Conservation (phyloP, 179 eudicot species). For the Beta lomatogona region DNA sequence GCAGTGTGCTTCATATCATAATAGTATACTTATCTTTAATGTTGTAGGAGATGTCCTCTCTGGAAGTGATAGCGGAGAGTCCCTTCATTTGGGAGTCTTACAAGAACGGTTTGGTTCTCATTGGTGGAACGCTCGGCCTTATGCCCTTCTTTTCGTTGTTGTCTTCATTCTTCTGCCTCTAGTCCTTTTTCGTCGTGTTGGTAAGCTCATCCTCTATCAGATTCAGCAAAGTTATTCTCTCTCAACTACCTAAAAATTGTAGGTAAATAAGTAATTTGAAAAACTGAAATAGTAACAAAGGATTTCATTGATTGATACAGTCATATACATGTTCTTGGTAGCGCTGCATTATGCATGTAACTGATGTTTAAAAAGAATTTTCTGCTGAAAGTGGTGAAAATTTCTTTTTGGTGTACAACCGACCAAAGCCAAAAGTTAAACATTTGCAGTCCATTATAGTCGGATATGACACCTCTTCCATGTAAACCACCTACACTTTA, state of each 20-base stretch:
- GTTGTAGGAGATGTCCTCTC: conserved; percentile 40
- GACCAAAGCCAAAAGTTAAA: not conserved
- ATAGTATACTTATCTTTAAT: not conserved
- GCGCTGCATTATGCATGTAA: too few species aligned
- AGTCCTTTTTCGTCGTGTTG: conserved; percentile 43
- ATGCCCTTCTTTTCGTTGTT: conserved; percentile 38
- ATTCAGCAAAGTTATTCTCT: too few species aligned
- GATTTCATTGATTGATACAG: too few species aligned
- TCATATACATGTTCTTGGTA: too few species aligned
- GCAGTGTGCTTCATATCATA: not conserved
- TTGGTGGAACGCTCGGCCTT: conserved; percentile 47
- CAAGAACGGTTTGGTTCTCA: conserved; percentile 48
- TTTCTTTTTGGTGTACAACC: not conserved
- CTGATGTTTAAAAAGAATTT: not conserved
- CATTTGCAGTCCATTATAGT: not conserved
- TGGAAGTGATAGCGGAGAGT: conserved; percentile 35
- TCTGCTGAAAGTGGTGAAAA: not conserved
- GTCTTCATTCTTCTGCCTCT: conserved; percentile 45
- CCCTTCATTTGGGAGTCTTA: conserved; percentile 38
- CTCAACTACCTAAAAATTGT: too few species aligned
- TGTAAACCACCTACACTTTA: too few species aligned
- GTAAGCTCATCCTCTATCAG: conserved; percentile 22
- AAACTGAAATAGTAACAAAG: too few species aligned
- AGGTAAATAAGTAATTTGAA: too few species aligned
- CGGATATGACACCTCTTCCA: too few species aligned